Percentiles rank a stretch among this genome's conserved stretches.
These are phyloP conservation scores for Firmiana major DNA, from an alignment of 345 rosid genomes.

Conservation along the genomic window DNA sequence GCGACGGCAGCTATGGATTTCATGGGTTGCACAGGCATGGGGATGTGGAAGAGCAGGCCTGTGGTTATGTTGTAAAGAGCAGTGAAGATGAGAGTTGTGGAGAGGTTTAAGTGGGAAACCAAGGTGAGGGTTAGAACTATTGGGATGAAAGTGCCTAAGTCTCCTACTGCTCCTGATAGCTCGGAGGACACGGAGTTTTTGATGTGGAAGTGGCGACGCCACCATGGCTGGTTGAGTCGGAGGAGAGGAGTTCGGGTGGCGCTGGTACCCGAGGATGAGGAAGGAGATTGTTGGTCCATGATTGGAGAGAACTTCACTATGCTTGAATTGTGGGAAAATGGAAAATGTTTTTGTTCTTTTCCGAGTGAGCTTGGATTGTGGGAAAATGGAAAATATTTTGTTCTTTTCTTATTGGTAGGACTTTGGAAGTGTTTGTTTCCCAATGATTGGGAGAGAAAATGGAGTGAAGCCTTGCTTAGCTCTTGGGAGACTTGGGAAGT, in stretches of 20 bases:
- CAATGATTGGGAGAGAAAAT: neutral
- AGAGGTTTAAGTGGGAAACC: constrained; percentile 66
- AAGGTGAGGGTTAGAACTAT: constrained; percentile 64
- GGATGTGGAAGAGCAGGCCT: constrained; percentile 75
- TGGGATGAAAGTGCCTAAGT: constrained; percentile 80
- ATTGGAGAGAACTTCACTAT: neutral
- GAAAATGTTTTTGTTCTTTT: neutral
- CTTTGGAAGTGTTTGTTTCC: neutral
- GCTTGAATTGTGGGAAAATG: neutral
- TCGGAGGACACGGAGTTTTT: constrained; percentile 48
- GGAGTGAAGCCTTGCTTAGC: neutral
- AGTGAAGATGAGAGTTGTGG: constrained; percentile 73
- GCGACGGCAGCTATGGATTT: constrained; percentile 86
- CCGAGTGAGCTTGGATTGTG: neutral
- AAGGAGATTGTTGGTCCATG: neutral
- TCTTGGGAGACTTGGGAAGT: neutral
- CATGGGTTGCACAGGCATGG: constrained; percentile 92
- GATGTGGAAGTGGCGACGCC: constrained; percentile 41
- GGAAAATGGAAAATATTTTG: neutral
- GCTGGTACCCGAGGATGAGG: neutral
- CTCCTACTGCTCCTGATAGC: constrained; percentile 81
- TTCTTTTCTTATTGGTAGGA: neutral
- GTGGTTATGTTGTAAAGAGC: constrained; percentile 67
- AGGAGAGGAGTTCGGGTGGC: neutral
- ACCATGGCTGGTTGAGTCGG: constrained; percentile 23